These are phyloP conservation scores for Lotus japonicus DNA, from an alignment of 306 rosid genomes.

Conservation along the genomic window DNA sequence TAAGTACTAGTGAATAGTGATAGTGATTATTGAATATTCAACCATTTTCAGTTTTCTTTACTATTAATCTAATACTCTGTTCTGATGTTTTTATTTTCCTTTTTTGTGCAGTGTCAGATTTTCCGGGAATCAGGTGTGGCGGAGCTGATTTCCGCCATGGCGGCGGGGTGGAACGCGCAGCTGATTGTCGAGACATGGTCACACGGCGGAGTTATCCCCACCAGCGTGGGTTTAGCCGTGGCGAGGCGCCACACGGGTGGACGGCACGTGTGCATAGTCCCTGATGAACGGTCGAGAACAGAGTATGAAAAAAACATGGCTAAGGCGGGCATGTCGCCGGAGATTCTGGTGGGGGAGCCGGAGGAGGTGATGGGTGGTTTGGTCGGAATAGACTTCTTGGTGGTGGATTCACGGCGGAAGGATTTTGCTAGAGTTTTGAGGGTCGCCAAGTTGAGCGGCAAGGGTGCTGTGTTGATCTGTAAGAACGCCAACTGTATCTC, in stretches of 20 bases:
- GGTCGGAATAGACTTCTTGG: constrained; percentile 63
- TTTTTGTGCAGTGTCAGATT: constrained; percentile 44
- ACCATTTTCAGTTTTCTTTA: too few relatives aligned
- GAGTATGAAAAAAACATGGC: constrained; percentile 53
- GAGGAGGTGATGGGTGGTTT: constrained; percentile 57
- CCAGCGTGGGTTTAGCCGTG: constrained; percentile 65
- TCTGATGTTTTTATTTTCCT: too few relatives aligned
- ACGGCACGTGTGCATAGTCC: constrained; percentile 74
- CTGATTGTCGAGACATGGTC: constrained; percentile 94
- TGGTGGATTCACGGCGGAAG: constrained; percentile 58
- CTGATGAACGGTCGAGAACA: constrained; percentile 57
- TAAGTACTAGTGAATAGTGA: constrained; percentile 35
- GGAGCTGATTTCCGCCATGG: constrained; percentile 86
- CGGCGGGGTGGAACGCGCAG: constrained; percentile 87
- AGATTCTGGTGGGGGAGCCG: constrained; percentile 65
- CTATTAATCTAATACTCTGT: too few relatives aligned
- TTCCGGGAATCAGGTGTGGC: constrained; percentile 68
- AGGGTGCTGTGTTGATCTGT: constrained; percentile 75
- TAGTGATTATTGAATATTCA: too few relatives aligned
- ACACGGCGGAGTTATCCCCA: constrained; percentile 56
- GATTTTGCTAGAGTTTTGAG: constrained; percentile 50
- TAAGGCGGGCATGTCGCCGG: constrained; percentile 37
- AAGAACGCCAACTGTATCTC: constrained; percentile 58
- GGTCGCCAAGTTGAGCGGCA: constrained; percentile 56
- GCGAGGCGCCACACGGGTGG: constrained; percentile 72